These are phyloP conservation scores for Lathyrus tuberosus DNA, from an alignment of 306 rosid genomes.

Conservation along the genomic window DNA sequence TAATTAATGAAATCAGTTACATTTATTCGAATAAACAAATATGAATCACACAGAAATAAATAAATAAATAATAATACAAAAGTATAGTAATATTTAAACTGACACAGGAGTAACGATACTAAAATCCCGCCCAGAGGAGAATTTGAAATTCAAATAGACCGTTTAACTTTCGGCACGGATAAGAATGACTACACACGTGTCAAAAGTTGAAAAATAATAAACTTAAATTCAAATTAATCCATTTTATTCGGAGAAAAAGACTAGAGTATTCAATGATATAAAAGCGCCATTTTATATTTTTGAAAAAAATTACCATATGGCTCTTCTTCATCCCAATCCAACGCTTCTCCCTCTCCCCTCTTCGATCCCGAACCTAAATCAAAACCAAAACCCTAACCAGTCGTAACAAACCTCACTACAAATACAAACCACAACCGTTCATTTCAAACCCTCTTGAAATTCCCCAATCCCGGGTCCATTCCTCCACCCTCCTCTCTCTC, in stretches of 20 bases:
- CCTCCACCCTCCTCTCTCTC: not conserved
- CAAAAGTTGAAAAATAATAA: not conserved
- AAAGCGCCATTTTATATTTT: constrained; percentile 51
- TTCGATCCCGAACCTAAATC: constrained; percentile 8
- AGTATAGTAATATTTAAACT: not conserved
- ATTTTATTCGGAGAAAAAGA: not conserved
- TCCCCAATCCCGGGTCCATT: not conserved
- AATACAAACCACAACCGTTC: not conserved
- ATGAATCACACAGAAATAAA: no score
- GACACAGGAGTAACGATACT: not conserved
- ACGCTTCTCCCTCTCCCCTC: not conserved
- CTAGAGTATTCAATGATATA: not conserved
- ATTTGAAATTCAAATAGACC: constrained; percentile 14
- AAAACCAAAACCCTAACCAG: constrained; percentile 27
- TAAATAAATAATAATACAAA: not conserved
- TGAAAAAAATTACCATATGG: constrained; percentile 47
- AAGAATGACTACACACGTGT: not conserved
- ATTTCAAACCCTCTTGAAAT: not conserved
- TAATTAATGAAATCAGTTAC: no score
- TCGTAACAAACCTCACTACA: not conserved
- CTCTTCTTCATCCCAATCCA: constrained; percentile 31
- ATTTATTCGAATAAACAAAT: no score
- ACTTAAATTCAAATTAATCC: not conserved
- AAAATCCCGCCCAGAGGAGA: constrained; percentile 13
- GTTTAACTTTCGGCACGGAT: not conserved